Evolutionary conservation across 306 rosid genomes (phyloP), one percentile per base, ranked within the genome.

Genomic region (Cucumis melo): DNA sequence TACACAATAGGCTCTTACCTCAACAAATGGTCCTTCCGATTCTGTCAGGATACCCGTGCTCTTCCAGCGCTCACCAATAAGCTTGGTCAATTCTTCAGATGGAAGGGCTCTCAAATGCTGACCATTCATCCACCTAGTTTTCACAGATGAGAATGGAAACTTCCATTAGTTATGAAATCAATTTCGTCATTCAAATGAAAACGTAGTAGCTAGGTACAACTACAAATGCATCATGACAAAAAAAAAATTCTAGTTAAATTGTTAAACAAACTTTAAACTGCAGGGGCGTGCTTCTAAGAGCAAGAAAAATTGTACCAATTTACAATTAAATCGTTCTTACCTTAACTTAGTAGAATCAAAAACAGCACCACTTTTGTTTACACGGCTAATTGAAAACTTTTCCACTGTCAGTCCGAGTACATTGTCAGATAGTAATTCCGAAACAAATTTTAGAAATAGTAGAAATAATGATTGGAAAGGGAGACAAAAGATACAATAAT

Each of bases 81-180:
- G 85, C 76, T 88, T 89, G 84, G 81, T 88, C 81, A 89, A 77
- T 80, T 86, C 92, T 70, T 85, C 89, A 1, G 89, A 85, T 23
- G 95, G 90, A 50, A 88, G 90, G 59, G 85, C 92, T 85, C 91
- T 86, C 75, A 94, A 87, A 79, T 92, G 87, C 73, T 94, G 96
- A 83, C 99, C 99, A 84, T 94, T 94, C 99, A 94, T 94, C 96
- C 99, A 94, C 87, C 97, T 92, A 74, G 27, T 53, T 34, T 19
- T 34, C 65, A 57, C 34, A 34, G 13, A 55, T 12, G n/a, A n/a
- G 23, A 74, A 17, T 53, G 50, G 50, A 34, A 29, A 34, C 62
- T 74, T 51, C 46, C 41, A 74, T 39, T 53, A 54, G 63, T 55
- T 34, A 54, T 36, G 34, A 56, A 74, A 64, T 39, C 44, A n/a